phyloP scores from a whole-genome alignment of 768 basidiomycete genomes.

The Phaeolepiota aurea region DNA sequence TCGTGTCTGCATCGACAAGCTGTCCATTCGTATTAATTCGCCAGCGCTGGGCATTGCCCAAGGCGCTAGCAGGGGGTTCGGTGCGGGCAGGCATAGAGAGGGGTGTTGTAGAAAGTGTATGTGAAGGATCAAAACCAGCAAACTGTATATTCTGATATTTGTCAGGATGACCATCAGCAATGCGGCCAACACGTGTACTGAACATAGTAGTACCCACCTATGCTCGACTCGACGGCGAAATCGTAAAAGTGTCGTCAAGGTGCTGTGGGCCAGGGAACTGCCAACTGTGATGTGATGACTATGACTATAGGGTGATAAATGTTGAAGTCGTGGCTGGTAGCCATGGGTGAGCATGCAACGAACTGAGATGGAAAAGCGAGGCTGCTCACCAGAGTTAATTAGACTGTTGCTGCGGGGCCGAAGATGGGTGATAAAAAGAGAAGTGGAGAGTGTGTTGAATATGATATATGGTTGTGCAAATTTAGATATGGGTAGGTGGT shows the following conservation, averaged over 20 bases:
- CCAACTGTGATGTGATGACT: constrained; percentile 2
- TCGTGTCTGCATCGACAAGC: constrained; percentile 46
- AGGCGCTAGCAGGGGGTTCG: constrained; percentile 26
- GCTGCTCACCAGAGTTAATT: constrained; percentile 36
- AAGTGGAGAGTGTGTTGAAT: constrained; percentile 1
- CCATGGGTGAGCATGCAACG: constrained; percentile 4
- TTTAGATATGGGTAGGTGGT: no score
- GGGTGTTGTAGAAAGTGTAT: constrained; percentile 24
- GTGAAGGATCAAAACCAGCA: constrained; percentile 23
- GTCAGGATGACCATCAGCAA: constrained; percentile 8
- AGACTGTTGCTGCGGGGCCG: constrained; percentile 22
- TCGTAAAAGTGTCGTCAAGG: constrained; percentile 42
- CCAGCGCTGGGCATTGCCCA: constrained; percentile 46
- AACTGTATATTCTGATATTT: constrained; percentile 13
- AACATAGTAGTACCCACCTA: constrained; percentile 28
- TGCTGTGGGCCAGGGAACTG: constrained; percentile 5
- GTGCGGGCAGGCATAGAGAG: constrained; percentile 41
- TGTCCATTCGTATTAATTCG: constrained; percentile 57
- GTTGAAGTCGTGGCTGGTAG: no score
- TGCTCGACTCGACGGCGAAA: constrained; percentile 26
- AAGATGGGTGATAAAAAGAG: constrained; percentile 22
- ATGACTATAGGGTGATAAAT: no score
- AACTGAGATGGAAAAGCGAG: constrained; percentile 9
- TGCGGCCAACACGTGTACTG: constrained; percentile 24
- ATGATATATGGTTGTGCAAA: constrained; percentile 10